These are phyloP conservation scores for Tolypocladium pustulatum DNA, from an alignment of 2,329 filamentous ascomycete genomes.

Conservation along the genomic window DNA sequence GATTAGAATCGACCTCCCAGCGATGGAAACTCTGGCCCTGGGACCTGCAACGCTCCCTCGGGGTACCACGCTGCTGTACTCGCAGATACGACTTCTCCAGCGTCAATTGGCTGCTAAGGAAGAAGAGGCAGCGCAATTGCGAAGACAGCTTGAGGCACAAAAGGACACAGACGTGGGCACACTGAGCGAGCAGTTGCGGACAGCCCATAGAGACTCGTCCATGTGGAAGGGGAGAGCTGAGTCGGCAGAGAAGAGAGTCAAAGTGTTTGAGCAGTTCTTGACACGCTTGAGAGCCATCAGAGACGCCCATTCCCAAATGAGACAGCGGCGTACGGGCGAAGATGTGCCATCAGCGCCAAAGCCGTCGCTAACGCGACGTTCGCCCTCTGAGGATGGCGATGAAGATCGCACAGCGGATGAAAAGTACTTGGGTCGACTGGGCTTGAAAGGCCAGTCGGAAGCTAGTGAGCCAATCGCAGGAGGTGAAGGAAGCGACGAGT, in stretches of 20 bases:
- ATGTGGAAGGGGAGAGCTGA: constrained; percentile 47
- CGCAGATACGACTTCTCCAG: constrained; percentile 39
- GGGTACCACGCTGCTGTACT: constrained; percentile 29
- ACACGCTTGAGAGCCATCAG: constrained; percentile 20
- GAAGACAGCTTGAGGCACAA: constrained; percentile 33
- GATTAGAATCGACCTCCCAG: background rate
- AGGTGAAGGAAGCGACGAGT: background rate
- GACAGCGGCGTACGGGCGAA: background rate
- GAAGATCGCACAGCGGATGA: background rate
- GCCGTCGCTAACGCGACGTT: background rate
- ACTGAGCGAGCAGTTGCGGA: constrained; percentile 37
- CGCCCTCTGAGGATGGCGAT: background rate
- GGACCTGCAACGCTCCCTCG: background rate
- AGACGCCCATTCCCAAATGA: constrained; percentile 2
- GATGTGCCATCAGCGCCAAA: background rate
- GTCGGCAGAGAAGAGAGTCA: constrained; percentile 41
- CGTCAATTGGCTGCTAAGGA: constrained; percentile 31
- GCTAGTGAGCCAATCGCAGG: too few species aligned
- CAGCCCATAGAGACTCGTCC: constrained; percentile 17
- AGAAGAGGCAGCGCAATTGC: constrained; percentile 35
- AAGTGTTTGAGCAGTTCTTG: constrained; percentile 34
- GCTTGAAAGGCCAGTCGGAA: background rate
- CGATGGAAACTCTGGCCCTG: background rate
- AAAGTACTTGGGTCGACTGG: background rate
- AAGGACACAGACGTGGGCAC: constrained; percentile 31